Evolutionary conservation across 768 basidiomycete species (phyloP).

Genomic region (Arthromyces matolae): DNA sequence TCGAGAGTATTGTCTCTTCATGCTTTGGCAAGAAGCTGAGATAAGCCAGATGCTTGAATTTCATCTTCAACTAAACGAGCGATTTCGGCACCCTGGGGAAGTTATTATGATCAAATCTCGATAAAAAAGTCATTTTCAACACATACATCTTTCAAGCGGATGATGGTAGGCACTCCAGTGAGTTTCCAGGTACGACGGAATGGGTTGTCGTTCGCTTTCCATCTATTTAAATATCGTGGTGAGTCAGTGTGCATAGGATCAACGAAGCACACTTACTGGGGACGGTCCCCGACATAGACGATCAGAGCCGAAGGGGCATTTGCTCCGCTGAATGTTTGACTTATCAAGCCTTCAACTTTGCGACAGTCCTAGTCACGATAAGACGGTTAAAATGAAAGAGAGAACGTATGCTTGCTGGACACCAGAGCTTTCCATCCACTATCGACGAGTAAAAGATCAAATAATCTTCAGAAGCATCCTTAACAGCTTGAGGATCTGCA

Average conservation of each 20-base stretch:
- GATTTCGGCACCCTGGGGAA: slow-evolving; percentile 33
- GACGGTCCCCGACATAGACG: slow-evolving; percentile 64
- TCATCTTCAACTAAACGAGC: slow-evolving; percentile 41
- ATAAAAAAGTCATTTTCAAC: background rate
- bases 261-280: slow-evolving; percentile 44
- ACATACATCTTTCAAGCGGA: slow-evolving; percentile 53
- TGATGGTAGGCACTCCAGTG: slow-evolving; percentile 59
- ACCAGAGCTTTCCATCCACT: slow-evolving; percentile 63
- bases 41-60: slow-evolving; percentile 30
- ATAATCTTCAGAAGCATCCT: slow-evolving; percentile 44
- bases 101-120: slow-evolving; percentile 1
- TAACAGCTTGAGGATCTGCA: slow-evolving; percentile 34
- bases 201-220: slow-evolving; percentile 56
- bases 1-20: background rate
- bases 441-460: slow-evolving; percentile 72
- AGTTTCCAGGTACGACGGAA: slow-evolving; percentile 68
- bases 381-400: background rate
- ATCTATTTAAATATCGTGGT: slow-evolving; percentile 38
- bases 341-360: slow-evolving; percentile 53
- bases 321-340: slow-evolving; percentile 42
- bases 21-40: slow-evolving; percentile 26
- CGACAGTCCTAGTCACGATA: slow-evolving; percentile 51
- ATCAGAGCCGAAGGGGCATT: slow-evolving; percentile 52
- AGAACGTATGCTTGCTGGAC: slow-evolving; percentile 47
- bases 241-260: background rate